Percentiles rank a stretch among this genome's conserved stretches.
phyloP scores from a whole-genome alignment of 164 flowering plant species.

The Tetracentron sinense region DNA sequence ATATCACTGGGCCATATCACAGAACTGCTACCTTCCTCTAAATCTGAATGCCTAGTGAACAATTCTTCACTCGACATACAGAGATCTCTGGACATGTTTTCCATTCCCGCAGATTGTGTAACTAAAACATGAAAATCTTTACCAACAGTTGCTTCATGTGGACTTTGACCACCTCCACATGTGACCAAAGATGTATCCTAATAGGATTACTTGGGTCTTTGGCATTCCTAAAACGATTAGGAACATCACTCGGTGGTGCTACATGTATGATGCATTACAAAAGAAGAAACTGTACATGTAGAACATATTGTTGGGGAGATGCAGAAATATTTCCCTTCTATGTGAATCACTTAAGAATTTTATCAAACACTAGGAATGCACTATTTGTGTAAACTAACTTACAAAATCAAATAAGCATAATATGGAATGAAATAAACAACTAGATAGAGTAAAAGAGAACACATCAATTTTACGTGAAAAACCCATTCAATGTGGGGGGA shows the following conservation, averaged over 20 bases:
- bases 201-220: constrained; percentile 20
- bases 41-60: constrained; percentile 58
- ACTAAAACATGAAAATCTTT: constrained; percentile 25
- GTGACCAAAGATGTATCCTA: constrained; percentile 64
- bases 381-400: too few species aligned
- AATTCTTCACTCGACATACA: constrained; percentile 75
- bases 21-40: constrained; percentile 51
- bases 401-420: too few species aligned
- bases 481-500: too few species aligned
- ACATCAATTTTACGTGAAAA: too few species aligned
- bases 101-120: constrained; percentile 61
- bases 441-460: too few species aligned
- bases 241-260: not conserved
- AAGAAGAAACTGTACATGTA: too few species aligned
- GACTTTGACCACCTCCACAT: constrained; percentile 99
- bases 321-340: too few species aligned
- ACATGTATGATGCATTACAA: not conserved
- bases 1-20: constrained; percentile 49
- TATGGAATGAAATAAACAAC: too few species aligned
- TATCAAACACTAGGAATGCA: too few species aligned
- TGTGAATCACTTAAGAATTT: too few species aligned
- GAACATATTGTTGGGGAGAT: too few species aligned
- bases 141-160: constrained; percentile 96
- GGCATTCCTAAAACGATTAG: constrained; percentile 5
- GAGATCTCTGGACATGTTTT: constrained; percentile 66